Conservation (phyloP, 768 basidiomycete species). For the Amanita muscaria region DNA sequence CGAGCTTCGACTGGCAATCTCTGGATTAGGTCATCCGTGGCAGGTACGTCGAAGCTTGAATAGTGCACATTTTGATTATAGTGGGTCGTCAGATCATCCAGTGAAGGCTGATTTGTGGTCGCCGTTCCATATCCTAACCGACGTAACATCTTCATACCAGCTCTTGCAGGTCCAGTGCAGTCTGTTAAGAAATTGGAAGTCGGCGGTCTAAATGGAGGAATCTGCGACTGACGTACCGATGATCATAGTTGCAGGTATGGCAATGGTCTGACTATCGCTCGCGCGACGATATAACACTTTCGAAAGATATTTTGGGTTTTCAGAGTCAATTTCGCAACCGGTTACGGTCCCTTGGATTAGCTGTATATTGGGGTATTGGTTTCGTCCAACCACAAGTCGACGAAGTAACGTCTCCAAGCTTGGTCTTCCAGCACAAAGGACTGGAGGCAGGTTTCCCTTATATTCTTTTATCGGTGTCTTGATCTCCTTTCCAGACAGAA, state of each 20-base stretch:
- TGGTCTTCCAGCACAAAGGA: slow-evolving; percentile 15
- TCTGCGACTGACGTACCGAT: neutral
- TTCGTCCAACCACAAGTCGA: slow-evolving; percentile 17
- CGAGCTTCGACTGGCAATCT: neutral
- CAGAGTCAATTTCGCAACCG: slow-evolving; percentile 13
- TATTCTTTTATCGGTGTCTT: slow-evolving; percentile 10
- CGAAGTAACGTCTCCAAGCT: slow-evolving; percentile 22
- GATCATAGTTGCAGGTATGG: too few species aligned
- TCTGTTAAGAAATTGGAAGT: slow-evolving; percentile 15
- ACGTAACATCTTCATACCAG: slow-evolving; percentile 19
- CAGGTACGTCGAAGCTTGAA: neutral
- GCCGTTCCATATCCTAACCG: slow-evolving; percentile 13
- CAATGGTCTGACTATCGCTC: too few species aligned
- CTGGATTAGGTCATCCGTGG: neutral
- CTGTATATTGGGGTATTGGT: slow-evolving; percentile 16
- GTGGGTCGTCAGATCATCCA: too few species aligned
- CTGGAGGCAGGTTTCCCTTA: slow-evolving; percentile 11
- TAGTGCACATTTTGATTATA: neutral
- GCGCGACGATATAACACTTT: slow-evolving; percentile 7
- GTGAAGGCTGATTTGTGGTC: neutral
- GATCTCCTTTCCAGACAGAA: slow-evolving; percentile 11
- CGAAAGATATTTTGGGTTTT: slow-evolving; percentile 10
- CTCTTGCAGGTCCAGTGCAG: slow-evolving; percentile 21
- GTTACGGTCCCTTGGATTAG: slow-evolving; percentile 20
- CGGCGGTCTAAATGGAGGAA: neutral